Conservation (phyloP, 306 rosid species). For the Dryas octopetala region DNA sequence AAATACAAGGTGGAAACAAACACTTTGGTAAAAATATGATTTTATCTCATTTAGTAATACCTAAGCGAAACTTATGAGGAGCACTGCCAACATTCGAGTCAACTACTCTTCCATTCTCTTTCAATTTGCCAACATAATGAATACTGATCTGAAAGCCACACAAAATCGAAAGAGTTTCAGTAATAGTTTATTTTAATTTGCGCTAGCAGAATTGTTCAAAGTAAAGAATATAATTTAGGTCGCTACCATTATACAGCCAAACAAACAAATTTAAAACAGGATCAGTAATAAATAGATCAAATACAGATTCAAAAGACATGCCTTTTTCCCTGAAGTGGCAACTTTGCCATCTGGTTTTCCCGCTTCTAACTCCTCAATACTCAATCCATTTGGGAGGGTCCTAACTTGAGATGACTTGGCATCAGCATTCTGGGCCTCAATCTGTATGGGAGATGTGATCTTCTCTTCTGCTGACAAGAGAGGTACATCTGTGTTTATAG, state of each 20-base stretch:
- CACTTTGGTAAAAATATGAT: not conserved
- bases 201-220: not conserved
- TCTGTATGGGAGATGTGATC: conserved; percentile 19
- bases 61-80: conserved; percentile 83
- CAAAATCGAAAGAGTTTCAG: conserved; percentile 3
- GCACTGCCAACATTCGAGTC: conserved; percentile 44
- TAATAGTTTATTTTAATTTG: not conserved
- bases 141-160: conserved; percentile 65
- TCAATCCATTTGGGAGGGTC: conserved; percentile 54
- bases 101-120: conserved; percentile 51
- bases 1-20: not conserved
- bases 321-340: conserved; percentile 72
- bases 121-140: conserved; percentile 61
- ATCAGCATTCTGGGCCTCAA: conserved; percentile 27
- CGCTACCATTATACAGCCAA: not conserved
- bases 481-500: conserved; percentile 31
- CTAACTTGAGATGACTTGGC: conserved; percentile 43
- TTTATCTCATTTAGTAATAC: conserved; percentile 34
- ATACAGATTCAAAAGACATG: conserved; percentile 9
- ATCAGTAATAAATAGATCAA: not conserved
- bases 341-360: conserved; percentile 64
- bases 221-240: not conserved
- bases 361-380: conserved; percentile 56
- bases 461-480: conserved; percentile 31
- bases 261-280: not conserved